phyloP scores from a whole-genome alignment of 768 basidiomycete species.

The Boletus speciosus region DNA sequence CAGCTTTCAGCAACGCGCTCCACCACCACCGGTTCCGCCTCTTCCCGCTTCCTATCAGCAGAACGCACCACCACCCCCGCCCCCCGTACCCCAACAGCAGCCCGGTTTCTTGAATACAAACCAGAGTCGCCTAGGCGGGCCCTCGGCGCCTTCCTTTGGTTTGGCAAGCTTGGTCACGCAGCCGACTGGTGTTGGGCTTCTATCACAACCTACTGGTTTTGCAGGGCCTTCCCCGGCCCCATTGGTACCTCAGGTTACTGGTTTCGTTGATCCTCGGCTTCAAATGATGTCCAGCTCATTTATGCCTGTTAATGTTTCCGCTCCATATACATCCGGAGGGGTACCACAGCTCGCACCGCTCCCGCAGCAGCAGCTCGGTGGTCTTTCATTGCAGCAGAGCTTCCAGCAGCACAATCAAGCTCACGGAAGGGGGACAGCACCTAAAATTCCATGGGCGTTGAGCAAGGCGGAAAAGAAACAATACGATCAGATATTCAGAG shows the following conservation, averaged over 20 bases:
- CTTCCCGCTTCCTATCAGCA: slow-evolving; percentile 62
- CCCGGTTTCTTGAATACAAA: slow-evolving; percentile 56
- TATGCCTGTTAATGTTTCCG: slow-evolving; percentile 71
- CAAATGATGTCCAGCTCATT: slow-evolving; percentile 90
- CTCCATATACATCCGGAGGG: slow-evolving; percentile 57
- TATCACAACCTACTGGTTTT: slow-evolving; percentile 44
- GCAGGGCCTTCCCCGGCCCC: slow-evolving; percentile 39
- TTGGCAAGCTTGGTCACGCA: slow-evolving; percentile 14
- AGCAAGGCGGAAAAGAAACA: slow-evolving; percentile 91
- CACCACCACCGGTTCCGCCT: slow-evolving; percentile 61
- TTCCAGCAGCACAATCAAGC: slow-evolving; percentile 86
- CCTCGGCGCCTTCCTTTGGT: slow-evolving; percentile 15
- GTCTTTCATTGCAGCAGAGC: slow-evolving; percentile 69
- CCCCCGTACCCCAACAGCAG: slow-evolving; percentile 33
- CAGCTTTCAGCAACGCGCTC: slow-evolving; percentile 34
- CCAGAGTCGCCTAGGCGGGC: slow-evolving; percentile 42
- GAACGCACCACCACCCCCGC: slow-evolving; percentile 39
- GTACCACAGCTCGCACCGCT: slow-evolving; percentile 58
- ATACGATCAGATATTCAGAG: slow-evolving; percentile 93
- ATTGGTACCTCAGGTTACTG: slow-evolving; percentile 73
- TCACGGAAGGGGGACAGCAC: slow-evolving; percentile 59
- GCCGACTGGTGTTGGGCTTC: slow-evolving; percentile 25
- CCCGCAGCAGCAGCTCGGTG: slow-evolving; percentile 52
- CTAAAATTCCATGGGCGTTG: slow-evolving; percentile 82
- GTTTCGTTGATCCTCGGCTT: slow-evolving; percentile 78